phyloP scores from a whole-genome alignment of 805 yeast genomes.

The Metschnikowia aberdeeniae region DNA sequence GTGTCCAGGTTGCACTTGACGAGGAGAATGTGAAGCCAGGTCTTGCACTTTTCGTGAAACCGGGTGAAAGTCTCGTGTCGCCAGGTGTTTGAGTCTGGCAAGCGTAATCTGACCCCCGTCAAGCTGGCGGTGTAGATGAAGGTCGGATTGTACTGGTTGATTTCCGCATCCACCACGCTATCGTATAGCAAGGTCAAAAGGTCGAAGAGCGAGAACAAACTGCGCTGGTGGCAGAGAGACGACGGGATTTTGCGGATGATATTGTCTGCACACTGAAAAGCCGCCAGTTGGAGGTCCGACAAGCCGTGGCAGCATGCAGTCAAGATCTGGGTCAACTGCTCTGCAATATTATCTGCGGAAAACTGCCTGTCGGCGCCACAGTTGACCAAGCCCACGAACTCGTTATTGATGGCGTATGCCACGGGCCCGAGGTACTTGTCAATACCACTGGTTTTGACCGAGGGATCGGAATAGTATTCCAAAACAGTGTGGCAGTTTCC shows the following conservation, averaged over 20 bases:
- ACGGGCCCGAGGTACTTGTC: conserved; percentile 65
- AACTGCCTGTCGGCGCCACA: conserved; percentile 53
- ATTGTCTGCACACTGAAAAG: conserved; percentile 70
- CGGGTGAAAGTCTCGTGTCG: conserved; percentile 62
- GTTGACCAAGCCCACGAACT: conserved; percentile 50
- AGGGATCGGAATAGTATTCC: conserved; percentile 82
- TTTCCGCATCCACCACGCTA: conserved; percentile 78
- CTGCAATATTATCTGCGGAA: conserved; percentile 53
- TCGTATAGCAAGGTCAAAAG: conserved; percentile 72
- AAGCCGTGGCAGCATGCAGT: conserved; percentile 76
- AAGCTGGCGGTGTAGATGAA: conserved; percentile 49
- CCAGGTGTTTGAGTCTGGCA: conserved; percentile 77
- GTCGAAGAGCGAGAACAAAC: conserved; percentile 78
- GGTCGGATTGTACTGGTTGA: conserved; percentile 82
- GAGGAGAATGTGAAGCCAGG: conserved; percentile 64
- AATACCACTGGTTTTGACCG: conserved; percentile 62
- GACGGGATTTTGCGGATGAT: conserved; percentile 69
- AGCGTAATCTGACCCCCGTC: conserved; percentile 48
- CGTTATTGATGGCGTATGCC: conserved; percentile 54
- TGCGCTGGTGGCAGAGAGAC: conserved; percentile 65
- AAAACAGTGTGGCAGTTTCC: conserved; percentile 81
- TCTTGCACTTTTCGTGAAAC: conserved; percentile 53
- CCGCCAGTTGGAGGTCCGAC: conserved; percentile 68
- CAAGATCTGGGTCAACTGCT: conserved; percentile 65
- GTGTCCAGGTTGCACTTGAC: conserved; percentile 64